These are phyloP conservation scores for Waltiozyma sp. DNA, from an alignment of 1,139 yeast genomes.

Conservation along the genomic window DNA sequence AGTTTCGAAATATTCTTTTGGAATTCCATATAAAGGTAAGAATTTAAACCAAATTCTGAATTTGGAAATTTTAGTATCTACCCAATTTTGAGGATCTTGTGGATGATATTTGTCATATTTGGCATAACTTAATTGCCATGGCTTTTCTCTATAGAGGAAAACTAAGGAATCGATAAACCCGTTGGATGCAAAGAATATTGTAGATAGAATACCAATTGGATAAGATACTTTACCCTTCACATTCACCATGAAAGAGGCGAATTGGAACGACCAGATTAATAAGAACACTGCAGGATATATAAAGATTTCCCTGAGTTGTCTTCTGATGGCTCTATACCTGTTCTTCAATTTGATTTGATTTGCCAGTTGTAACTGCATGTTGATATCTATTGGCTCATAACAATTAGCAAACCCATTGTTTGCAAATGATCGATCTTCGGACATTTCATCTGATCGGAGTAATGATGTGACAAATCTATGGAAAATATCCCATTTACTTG, in stretches of 20 bases:
- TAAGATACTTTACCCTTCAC: conserved; percentile 18
- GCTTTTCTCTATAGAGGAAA: conserved; percentile 66
- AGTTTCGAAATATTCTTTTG: conserved; percentile 21
- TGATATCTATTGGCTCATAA: not conserved
- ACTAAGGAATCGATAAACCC: conserved; percentile 72
- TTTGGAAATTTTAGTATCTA: conserved; percentile 7
- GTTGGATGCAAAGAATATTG: conserved; percentile 72
- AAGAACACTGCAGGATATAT: conserved; percentile 78
- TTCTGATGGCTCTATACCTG: conserved; percentile 41
- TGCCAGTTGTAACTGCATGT: not conserved
- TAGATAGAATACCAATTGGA: conserved; percentile 61
- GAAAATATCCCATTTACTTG: not conserved
- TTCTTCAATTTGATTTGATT: conserved; percentile 5
- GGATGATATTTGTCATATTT: conserved; percentile 11
- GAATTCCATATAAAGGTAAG: conserved; percentile 34
- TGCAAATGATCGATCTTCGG: no score
- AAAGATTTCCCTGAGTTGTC: conserved; percentile 72
- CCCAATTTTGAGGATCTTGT: conserved; percentile 1
- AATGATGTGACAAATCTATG: no score
- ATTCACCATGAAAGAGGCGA: conserved; percentile 40
- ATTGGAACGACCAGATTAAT: conserved; percentile 65
- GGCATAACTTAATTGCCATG: conserved; percentile 42
- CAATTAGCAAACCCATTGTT: no score
- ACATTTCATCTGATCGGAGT: no score
- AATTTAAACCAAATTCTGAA: conserved; percentile 30